A percentile compares a stretch with the other conserved stretches of the same genome.
phyloP scores from a whole-genome alignment of 106 monocot species.

The Dendrobium catenatum region DNA sequence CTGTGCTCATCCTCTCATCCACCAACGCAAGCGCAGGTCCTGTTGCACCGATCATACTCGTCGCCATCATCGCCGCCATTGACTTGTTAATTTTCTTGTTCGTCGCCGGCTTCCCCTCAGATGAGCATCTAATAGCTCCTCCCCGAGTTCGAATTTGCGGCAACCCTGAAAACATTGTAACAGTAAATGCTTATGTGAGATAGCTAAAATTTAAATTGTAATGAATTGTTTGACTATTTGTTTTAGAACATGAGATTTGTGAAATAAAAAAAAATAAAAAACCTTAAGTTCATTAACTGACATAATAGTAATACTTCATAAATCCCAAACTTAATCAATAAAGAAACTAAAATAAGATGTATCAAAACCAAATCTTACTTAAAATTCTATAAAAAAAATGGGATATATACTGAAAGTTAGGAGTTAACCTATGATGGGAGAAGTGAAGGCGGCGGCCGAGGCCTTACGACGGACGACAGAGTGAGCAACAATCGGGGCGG shows the following conservation, averaged over 20 bases:
- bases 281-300: too few species aligned
- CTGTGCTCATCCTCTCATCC: conserved; percentile 67
- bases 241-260: too few species aligned
- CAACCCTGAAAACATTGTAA: conserved; percentile 8
- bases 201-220: too few species aligned
- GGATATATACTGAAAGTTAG: neutral
- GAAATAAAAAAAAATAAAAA: too few species aligned
- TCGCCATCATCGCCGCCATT: conserved; percentile 10
- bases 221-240: too few species aligned
- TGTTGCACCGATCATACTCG: conserved; percentile 22
- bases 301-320: too few species aligned
- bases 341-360: too few species aligned
- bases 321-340: too few species aligned
- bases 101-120: neutral
- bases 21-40: conserved; percentile 51
- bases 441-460: neutral
- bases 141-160: conserved; percentile 25
- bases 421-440: neutral
- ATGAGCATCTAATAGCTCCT: conserved; percentile 27
- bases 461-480: neutral
- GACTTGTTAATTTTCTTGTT: neutral
- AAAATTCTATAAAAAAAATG: too few species aligned
- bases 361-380: too few species aligned
- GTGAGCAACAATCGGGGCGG: neutral
- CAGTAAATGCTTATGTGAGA: too few species aligned